Evolutionary conservation across 176 grass and related monocot species (phyloP).

Genomic region (Urochloa ruziziensis): DNA sequence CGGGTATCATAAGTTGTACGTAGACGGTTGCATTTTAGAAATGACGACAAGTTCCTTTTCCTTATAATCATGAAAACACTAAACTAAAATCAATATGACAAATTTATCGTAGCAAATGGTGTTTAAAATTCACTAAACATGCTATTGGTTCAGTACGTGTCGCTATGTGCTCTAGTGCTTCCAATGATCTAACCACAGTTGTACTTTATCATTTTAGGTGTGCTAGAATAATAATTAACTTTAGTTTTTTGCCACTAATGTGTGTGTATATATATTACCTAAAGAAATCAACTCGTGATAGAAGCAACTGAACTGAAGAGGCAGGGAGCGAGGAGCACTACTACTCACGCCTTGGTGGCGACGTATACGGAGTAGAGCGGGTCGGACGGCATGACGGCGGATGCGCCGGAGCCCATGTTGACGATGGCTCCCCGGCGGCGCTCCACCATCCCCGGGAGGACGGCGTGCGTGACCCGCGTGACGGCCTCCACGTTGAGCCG

Average conservation of each 20-base stretch:
- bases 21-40: not conserved
- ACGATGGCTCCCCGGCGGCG: slow-evolving; percentile 60
- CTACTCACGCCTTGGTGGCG: slow-evolving; percentile 66
- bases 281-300: not conserved
- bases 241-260: not conserved
- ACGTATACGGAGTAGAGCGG: slow-evolving; percentile 77
- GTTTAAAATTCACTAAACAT: not conserved
- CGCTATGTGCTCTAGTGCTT: not conserved
- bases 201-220: too few relatives aligned
- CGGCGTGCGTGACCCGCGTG: slow-evolving; percentile 56
- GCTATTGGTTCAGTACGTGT: not conserved
- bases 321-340: not conserved
- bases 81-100: not conserved
- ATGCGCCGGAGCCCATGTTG: slow-evolving; percentile 72
- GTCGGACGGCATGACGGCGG: slow-evolving; percentile 62
- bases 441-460: slow-evolving; percentile 60
- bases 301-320: not conserved
- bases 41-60: not conserved
- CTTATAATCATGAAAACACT: not conserved
- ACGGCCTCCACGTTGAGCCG: slow-evolving; percentile 75
- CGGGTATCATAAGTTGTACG: not conserved
- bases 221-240: too few relatives aligned
- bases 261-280: not conserved
- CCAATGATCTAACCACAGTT: too few relatives aligned
- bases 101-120: too few relatives aligned